Conservation (phyloP, 148 eudicot species). For the Hydrangea macrophylla region DNA sequence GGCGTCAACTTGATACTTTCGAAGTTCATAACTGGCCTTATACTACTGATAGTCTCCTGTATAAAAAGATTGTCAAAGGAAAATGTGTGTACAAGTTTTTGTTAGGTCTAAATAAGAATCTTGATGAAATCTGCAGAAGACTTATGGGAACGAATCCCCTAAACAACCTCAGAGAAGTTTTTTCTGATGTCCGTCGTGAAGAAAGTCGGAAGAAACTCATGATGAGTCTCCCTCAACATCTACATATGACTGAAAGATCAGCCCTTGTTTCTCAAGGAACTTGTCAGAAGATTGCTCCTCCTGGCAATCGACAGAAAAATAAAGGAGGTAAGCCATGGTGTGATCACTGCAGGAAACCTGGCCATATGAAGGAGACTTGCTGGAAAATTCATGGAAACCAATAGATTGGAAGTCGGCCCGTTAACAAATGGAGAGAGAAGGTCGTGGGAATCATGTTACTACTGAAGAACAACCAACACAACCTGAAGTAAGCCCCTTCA, state of each 20-base stretch:
- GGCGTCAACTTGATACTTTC: too few relatives aligned
- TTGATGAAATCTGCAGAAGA: conserved; percentile 8
- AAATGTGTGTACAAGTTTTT: too few relatives aligned
- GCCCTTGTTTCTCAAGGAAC: background rate
- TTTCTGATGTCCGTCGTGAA: background rate
- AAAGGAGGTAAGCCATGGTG: conserved; percentile 11
- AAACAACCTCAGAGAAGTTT: too few relatives aligned
- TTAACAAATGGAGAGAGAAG: background rate
- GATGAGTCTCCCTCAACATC: background rate
- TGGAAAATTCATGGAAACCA: conserved; percentile 14
- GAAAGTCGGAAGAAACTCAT: conserved; percentile 9
- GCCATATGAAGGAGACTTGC: conserved; percentile 8
- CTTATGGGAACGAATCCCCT: too few relatives aligned
- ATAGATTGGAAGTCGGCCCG: background rate
- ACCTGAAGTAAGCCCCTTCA: background rate
- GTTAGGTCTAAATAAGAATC: too few relatives aligned
- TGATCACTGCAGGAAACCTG: conserved; percentile 3
- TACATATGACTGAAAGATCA: background rate
- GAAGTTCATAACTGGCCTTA: too few relatives aligned
- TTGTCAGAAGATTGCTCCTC: too few relatives aligned
- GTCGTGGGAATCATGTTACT: background rate
- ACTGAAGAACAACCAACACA: background rate
- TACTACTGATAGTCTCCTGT: too few relatives aligned
- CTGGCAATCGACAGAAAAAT: background rate
- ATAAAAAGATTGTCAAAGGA: background rate